Conservation (phyloP, 2,329 filamentous ascomycete genomes). For the Ceratocystis huliohia region DNA sequence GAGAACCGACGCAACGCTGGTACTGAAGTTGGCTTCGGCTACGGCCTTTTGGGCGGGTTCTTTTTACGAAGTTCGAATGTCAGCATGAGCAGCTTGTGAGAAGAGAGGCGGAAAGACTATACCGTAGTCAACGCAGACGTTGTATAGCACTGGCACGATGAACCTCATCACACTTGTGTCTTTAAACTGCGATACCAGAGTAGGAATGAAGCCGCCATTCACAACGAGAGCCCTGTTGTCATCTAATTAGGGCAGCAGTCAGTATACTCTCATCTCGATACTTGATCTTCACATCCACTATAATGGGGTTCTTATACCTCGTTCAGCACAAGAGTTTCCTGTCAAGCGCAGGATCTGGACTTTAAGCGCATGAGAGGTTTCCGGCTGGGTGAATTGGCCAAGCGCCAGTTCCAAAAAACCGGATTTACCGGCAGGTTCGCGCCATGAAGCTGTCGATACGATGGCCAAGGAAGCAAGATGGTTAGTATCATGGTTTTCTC, state of each 20-base stretch:
- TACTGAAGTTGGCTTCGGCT: slow-evolving; percentile 39
- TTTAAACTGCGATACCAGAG: slow-evolving; percentile 37
- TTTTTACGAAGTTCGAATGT: slow-evolving; percentile 24
- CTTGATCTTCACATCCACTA: not conserved
- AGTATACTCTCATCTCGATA: not conserved
- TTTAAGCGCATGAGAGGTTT: not conserved
- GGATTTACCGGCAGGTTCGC: slow-evolving; percentile 16
- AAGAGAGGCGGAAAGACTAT: slow-evolving; percentile 22
- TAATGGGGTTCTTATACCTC: not conserved
- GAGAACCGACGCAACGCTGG: slow-evolving; percentile 38
- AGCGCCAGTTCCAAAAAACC: slow-evolving; percentile 12
- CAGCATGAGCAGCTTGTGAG: not conserved
- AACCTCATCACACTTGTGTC: slow-evolving; percentile 39
- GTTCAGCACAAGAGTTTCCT: slow-evolving; percentile 20
- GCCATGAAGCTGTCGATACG: slow-evolving; percentile 14
- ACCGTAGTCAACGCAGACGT: slow-evolving; percentile 53
- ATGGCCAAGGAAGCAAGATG: not conserved
- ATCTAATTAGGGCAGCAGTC: slow-evolving; percentile 30
- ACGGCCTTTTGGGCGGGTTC: slow-evolving; percentile 46
- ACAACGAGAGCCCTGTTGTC: slow-evolving; percentile 47
- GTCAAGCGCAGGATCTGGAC: slow-evolving; percentile 18
- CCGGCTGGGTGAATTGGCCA: not conserved
- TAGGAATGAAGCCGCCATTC: slow-evolving; percentile 34
- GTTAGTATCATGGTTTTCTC: slow-evolving; percentile 1
- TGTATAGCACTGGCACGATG: slow-evolving; percentile 48